Base-by-base conservation (phyloP, 202 grass and related monocot species). In the Sporobolus alterniflorus region DNA sequence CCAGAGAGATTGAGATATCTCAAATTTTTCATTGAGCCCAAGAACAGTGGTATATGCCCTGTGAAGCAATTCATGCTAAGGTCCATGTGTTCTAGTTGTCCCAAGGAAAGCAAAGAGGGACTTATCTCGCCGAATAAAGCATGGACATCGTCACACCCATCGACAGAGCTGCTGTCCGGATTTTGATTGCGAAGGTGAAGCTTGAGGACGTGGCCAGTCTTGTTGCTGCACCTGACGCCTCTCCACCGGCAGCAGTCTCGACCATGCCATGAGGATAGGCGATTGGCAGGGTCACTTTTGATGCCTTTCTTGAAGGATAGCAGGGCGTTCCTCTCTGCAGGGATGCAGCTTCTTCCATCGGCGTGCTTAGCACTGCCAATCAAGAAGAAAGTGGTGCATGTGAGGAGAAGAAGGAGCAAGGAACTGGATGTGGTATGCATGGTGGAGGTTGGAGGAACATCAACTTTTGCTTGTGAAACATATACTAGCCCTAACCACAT, bases 221-320 rank as follows among this genome's bases (percentile, higher is more conserved):
- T 25, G 24, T 74, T 78, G 73, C 43, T 83, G n/a, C 88, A 90
- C 1, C 6, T 75, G 79, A 91, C 12, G 3, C 89, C 88, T 20
- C 11, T 61, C 84, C 84, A 91, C 7, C 7, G 60, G 24, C 84
- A 87, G 80, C 89, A 91, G 6, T 91, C 51, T 28, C 6, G 34
- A 40, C 83, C 54, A 0, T 28, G 67, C 88, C 88, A 90, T 8
- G 83, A 90, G 29, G 66, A 34, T 9, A 90, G 76, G 33, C 10
- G 55, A 9, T 41, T 77, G 40, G 4, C 16, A 3, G 10, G 36
- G 34, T 90, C 78, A 18, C 2, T 0, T 9, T 1, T 67, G 30
- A 90, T 44, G 29, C 76, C 48, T 17, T 69, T 71, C 49, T 70
- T 90, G 79, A 90, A 74, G 67, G 66, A 24, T 21, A 90, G 47